A percentile compares a stretch with the other conserved stretches of the same genome.
phyloP scores from a whole-genome alignment of 1,284 basidiomycete genomes.

The Amylostereum areolatum region DNA sequence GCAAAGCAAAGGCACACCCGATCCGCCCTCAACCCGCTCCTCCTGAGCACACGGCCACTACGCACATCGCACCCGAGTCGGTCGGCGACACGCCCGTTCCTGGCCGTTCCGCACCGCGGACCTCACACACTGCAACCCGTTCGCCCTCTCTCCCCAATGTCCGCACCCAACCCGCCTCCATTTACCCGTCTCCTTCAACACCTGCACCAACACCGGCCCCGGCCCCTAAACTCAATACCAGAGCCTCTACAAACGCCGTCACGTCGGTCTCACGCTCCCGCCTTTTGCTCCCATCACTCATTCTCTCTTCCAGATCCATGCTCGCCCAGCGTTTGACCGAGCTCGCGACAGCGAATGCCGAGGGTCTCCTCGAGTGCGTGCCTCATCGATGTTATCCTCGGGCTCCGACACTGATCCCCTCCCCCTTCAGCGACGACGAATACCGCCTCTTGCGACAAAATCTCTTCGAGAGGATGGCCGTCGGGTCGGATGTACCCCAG shows the following conservation, averaged over 20 bases:
- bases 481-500: conserved; percentile 46
- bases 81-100: too few relatives aligned
- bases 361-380: conserved; percentile 69
- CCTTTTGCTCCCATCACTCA: conserved; percentile 6
- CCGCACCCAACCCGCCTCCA: too few relatives aligned
- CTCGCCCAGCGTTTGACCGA: conserved; percentile 74
- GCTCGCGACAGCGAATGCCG: conserved; percentile 68
- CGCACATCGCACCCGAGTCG: not conserved
- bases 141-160: too few relatives aligned
- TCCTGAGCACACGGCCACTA: conserved; percentile 1
- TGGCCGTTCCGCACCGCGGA: too few relatives aligned
- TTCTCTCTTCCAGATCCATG: conserved; percentile 40
- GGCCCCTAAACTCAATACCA: conserved; percentile 11
- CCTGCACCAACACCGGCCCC: conserved; percentile 9
- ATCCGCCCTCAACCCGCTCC: conserved; percentile 16
- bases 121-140: too few relatives aligned
- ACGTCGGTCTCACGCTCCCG: conserved; percentile 44
- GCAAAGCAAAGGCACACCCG: conserved; percentile 46
- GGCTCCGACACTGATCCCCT: not conserved
- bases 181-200: conserved; percentile 8
- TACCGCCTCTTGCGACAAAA: conserved; percentile 72
- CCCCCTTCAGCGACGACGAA: conserved; percentile 60
- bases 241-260: conserved; percentile 48
- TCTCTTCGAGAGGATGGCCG: conserved; percentile 67
- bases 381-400: not conserved